Evolutionary conservation across 2,329 filamentous ascomycete genomes (phyloP).

Genomic region (Eurotiales sp.): DNA sequence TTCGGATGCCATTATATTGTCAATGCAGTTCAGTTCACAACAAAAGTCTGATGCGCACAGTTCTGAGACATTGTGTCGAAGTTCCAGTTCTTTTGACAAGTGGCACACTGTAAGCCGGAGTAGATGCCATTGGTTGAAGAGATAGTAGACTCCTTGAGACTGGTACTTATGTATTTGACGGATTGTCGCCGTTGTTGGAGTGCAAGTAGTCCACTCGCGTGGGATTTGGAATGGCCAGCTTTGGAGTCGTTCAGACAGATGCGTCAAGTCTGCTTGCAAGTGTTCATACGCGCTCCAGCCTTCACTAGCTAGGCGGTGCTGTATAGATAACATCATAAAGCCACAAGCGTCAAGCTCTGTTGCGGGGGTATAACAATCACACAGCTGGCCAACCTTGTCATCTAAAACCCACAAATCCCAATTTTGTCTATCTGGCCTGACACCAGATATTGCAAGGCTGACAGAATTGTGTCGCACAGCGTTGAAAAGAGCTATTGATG

Average conservation of each 20-base stretch:
- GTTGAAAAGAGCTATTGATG: constrained; percentile 9
- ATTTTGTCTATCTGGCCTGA: neutral
- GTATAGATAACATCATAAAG: neutral
- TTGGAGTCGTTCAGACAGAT: constrained; percentile 1
- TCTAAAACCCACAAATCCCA: constrained; percentile 11
- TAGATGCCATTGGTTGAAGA: constrained; percentile 11
- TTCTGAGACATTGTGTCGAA: neutral
- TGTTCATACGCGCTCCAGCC: neutral
- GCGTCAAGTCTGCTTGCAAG: neutral
- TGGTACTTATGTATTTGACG: neutral
- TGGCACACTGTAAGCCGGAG: constrained; percentile 1
- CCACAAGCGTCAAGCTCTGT: constrained; percentile 13
- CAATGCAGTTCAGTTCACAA: constrained; percentile 4
- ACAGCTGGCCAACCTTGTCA: constrained; percentile 1
- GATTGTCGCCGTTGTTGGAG: neutral
- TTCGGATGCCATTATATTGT: constrained; percentile 5
- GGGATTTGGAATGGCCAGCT: neutral
- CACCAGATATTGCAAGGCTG: neutral
- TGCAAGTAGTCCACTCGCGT: neutral
- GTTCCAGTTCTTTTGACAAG: constrained; percentile 2
- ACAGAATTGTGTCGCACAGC: constrained; percentile 14
- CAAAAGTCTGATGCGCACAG: neutral
- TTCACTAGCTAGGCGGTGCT: neutral
- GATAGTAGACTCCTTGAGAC: neutral
- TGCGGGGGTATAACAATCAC: constrained; percentile 13